Evolutionary conservation across 768 basidiomycete genomes (phyloP), one percentile per base, ranked within the genome.

Genomic region (Phlebiopsis flavidoalba): DNA sequence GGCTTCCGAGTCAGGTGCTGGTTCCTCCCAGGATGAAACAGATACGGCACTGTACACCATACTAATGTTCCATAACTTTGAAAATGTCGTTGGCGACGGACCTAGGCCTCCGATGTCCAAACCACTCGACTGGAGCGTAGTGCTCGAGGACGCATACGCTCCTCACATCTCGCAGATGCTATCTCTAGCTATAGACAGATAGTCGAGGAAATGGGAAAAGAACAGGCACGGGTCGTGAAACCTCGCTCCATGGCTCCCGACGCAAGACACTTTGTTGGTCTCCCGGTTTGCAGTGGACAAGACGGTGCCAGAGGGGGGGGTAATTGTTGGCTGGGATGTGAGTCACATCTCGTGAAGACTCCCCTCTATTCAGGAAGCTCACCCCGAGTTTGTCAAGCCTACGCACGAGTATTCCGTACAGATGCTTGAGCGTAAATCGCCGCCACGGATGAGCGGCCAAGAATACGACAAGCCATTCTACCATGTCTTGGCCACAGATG

Each of bases 391-490:
- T n/a, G n/a, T n/a, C n/a, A n/a, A n/a, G n/a, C n/a, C n/a, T n/a
- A n/a, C n/a, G n/a, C n/a, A n/a, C n/a, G n/a, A n/a, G n/a, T n/a
- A n/a, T n/a, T n/a, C n/a, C n/a, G n/a, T n/a, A n/a, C n/a, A n/a
- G n/a, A n/a, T n/a, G n/a, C n/a, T n/a, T n/a, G n/a, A n/a, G n/a
- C n/a, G n/a, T n/a, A n/a, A n/a, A n/a, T n/a, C n/a, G n/a, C n/a
- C n/a, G n/a, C n/a, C n/a, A n/a, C n/a, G n/a, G n/a, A n/a, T n/a
- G n/a, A n/a, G n/a, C n/a, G n/a, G n/a, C n/a, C n/a, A 72, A 21
- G 80, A 82, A 19, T 69, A 75, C 22, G 62, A 77, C 48, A 83
- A 84, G 58, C 81, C 83, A 1, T 84, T 83, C 62, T 84, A 84
- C 63, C 68, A 71, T 33, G 66, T 75, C 37, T 61, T 77, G 46